Percentiles rank a stretch among this genome's conserved stretches.
These are phyloP conservation scores for Cyberlindnera americana DNA, from an alignment of 805 yeast species.

Conservation along the genomic window DNA sequence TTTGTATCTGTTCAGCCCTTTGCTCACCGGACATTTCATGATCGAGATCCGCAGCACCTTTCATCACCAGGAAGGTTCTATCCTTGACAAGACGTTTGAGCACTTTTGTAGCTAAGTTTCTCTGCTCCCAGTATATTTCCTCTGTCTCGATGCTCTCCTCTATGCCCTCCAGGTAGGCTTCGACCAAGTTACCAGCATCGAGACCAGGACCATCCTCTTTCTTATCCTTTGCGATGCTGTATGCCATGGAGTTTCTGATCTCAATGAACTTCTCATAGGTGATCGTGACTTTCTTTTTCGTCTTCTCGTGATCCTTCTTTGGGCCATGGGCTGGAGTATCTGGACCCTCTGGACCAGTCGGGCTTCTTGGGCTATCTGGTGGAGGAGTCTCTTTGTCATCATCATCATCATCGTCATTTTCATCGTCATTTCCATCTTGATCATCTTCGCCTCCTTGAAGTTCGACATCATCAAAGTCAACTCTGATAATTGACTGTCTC, in stretches of 20 bases:
- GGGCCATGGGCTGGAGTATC: background rate
- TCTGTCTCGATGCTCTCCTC: slow-evolving; percentile 71
- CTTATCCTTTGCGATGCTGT: slow-evolving; percentile 57
- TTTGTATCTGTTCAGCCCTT: slow-evolving; percentile 24
- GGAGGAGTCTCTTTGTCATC: slow-evolving; percentile 7
- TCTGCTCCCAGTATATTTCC: slow-evolving; percentile 65
- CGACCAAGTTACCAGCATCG: slow-evolving; percentile 64
- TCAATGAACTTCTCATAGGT: slow-evolving; percentile 83
- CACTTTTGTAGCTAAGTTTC: slow-evolving; percentile 72
- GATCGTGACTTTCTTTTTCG: slow-evolving; percentile 46
- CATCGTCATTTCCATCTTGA: slow-evolving; percentile 38
- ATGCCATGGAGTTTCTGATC: slow-evolving; percentile 77
- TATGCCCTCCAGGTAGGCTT: slow-evolving; percentile 73
- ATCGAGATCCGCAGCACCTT: slow-evolving; percentile 33
- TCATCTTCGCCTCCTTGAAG: slow-evolving; percentile 59
- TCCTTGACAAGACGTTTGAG: slow-evolving; percentile 81
- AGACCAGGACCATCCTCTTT: slow-evolving; percentile 54
- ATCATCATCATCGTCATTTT: slow-evolving; percentile 8
- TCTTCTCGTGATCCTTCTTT: slow-evolving; percentile 18
- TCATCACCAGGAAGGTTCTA: slow-evolving; percentile 70
- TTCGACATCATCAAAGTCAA: slow-evolving; percentile 89
- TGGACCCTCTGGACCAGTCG: background rate
- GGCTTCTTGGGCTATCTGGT: too few relatives aligned
- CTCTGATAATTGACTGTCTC: slow-evolving; percentile 88
- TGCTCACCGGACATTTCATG: slow-evolving; percentile 25